A percentile compares a stretch with the other conserved stretches of the same genome.
These are phyloP conservation scores for Glarea lozoyensis DNA, from an alignment of 495 filamentous ascomycete species.

Conservation along the genomic window DNA sequence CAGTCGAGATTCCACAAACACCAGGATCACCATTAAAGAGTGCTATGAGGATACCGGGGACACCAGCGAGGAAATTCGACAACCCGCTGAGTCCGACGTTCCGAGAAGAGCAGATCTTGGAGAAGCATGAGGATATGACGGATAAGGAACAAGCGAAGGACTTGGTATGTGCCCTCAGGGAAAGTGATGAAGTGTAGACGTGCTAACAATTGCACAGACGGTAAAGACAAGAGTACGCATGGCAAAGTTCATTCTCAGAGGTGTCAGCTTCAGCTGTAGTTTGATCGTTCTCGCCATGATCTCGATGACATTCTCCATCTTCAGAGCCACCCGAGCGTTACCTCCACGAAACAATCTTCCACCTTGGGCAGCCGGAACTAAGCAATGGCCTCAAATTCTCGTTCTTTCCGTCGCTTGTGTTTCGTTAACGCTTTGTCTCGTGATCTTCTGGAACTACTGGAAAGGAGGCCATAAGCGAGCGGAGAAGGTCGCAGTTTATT, in stretches of 20 bases:
- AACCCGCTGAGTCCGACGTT: conserved; percentile 83
- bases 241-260: conserved; percentile 87
- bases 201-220: conserved; percentile 48
- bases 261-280: conserved; percentile 93
- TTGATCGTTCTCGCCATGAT: conserved; percentile 88
- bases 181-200: conserved; percentile 23
- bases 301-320: conserved; percentile 75
- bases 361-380: conserved; percentile 71
- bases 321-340: conserved; percentile 69
- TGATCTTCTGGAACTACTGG: conserved; percentile 81
- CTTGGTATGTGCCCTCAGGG: conserved; percentile 51
- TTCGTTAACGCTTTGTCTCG: conserved; percentile 68
- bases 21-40: conserved; percentile 75
- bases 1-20: conserved; percentile 43
- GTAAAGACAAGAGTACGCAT: conserved; percentile 87
- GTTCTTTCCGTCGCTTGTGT: conserved; percentile 69
- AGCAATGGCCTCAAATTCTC: conserved; percentile 82
- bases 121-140: conserved; percentile 67
- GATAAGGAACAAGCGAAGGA: conserved; percentile 78
- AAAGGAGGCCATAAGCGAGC: conserved; percentile 81
- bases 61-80: conserved; percentile 52
- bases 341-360: conserved; percentile 70
- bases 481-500: conserved; percentile 88
- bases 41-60: conserved; percentile 76
- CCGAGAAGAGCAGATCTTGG: conserved; percentile 71